These are phyloP conservation scores for Chenopodium suecicum DNA, from an alignment of 148 eudicot species.

Conservation along the genomic window DNA sequence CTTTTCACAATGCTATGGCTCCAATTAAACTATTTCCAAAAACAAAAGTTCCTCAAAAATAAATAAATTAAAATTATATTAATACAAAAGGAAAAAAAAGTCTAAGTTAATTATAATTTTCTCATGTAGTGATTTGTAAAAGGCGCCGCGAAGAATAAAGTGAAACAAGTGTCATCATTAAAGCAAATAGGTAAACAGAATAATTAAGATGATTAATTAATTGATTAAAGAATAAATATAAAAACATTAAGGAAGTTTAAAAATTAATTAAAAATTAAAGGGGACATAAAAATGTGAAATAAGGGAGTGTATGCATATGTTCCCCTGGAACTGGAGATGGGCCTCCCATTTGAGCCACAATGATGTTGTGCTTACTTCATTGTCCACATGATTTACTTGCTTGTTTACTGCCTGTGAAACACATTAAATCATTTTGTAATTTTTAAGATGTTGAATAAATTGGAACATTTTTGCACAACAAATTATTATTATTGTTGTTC, in stretches of 20 bases:
- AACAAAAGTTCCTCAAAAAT: neutral
- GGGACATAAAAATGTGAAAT: constrained; percentile 30
- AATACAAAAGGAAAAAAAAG: neutral
- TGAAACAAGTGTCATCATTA: constrained; percentile 28
- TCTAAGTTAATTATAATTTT: neutral
- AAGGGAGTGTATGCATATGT: constrained; percentile 13
- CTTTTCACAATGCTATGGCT: neutral
- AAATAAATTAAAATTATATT: neutral
- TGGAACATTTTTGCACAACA: constrained; percentile 6
- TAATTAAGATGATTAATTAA: constrained; percentile 12
- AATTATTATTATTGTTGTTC: neutral
- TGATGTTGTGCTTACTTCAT: constrained; percentile 26
- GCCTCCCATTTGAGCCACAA: constrained; percentile 26
- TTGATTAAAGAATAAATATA: constrained; percentile 2
- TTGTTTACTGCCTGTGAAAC: neutral
- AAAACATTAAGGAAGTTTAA: constrained; percentile 9
- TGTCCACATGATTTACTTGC: neutral
- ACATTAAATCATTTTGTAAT: neutral
- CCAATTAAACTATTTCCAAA: constrained; percentile 6
- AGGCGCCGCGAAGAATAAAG: constrained; percentile 32
- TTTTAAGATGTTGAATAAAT: neutral
- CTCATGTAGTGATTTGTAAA: constrained; percentile 11
- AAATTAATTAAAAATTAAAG: constrained; percentile 12
- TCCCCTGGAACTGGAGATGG: constrained; percentile 29
- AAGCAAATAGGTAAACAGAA: constrained; percentile 23